Conservation (phyloP, 345 rosid species). For the Laguncularia racemosa region DNA sequence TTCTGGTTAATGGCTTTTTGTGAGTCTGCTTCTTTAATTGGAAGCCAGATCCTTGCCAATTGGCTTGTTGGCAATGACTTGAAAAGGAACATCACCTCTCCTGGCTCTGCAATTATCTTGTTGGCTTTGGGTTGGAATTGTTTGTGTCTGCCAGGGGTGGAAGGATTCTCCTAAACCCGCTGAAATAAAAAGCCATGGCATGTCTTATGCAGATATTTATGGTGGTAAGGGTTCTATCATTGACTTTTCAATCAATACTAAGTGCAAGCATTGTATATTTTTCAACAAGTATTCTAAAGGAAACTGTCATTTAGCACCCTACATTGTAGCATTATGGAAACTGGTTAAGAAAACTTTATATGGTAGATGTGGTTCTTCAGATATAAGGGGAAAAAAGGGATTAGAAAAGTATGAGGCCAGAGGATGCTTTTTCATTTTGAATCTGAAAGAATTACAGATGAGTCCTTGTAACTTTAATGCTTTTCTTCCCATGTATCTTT, state of each 20-base stretch:
- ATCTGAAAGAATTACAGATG: no score
- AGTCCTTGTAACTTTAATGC: no score
- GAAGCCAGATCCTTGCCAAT: constrained; percentile 72
- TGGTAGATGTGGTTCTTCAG: no score
- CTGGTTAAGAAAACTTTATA: no score
- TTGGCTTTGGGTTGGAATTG: constrained; percentile 45
- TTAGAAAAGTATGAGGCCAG: no score
- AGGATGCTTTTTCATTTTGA: no score
- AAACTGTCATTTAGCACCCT: no score
- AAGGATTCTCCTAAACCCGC: constrained; percentile 36
- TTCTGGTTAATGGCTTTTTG: constrained; percentile 89
- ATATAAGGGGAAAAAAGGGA: no score
- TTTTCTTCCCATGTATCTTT: no score
- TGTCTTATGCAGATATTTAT: constrained; percentile 42
- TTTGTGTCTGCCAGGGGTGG: constrained; percentile 41
- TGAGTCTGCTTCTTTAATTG: constrained; percentile 66
- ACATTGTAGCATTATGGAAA: no score
- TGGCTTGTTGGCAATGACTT: constrained; percentile 44
- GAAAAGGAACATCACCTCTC: constrained; percentile 35
- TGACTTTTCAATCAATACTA: no score
- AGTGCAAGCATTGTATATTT: no score
- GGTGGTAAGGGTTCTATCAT: constrained; percentile 41
- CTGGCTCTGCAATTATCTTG: constrained; percentile 32
- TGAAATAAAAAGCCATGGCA: constrained; percentile 28
- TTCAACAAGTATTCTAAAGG: not conserved